These are phyloP conservation scores for Asterochloris erici DNA, from an alignment of 139 green algal genomes.

Conservation along the genomic window DNA sequence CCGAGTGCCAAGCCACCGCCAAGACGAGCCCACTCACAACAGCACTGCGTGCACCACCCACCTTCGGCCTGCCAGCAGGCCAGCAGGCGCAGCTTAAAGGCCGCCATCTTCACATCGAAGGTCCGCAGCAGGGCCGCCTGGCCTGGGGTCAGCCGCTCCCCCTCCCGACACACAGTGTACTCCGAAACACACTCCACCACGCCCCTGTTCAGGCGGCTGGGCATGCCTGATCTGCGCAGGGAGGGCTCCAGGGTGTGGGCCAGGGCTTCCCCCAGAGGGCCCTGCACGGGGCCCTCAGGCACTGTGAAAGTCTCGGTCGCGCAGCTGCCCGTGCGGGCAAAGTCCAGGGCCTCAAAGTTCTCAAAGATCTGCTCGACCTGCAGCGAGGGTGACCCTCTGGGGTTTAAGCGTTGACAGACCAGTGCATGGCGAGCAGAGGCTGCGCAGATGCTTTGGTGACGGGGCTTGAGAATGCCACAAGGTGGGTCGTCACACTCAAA, in stretches of 20 bases:
- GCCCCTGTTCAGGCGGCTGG: conserved; percentile 85
- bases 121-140: conserved; percentile 78
- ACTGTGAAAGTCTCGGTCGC: conserved; percentile 75
- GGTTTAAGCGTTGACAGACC: too few species aligned
- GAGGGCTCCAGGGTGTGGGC: conserved; percentile 93
- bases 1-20: too few species aligned
- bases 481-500: too few species aligned
- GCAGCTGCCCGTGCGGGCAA: conserved; percentile 70
- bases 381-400: background rate
- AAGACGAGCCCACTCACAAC: background rate
- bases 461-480: too few species aligned
- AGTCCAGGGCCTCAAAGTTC: conserved; percentile 70
- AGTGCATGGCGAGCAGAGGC: too few species aligned
- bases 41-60: background rate
- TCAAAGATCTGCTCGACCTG: conserved; percentile 43
- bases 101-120: conserved; percentile 85
- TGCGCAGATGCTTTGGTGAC: too few species aligned
- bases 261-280: conserved; percentile 61
- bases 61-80: conserved; percentile 46
- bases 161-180: conserved; percentile 71
- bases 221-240: conserved; percentile 89
- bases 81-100: conserved; percentile 71
- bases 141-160: conserved; percentile 72
- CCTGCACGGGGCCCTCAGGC: conserved; percentile 70
- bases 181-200: conserved; percentile 86